Evolutionary conservation across 2,329 filamentous ascomycete species (phyloP), one percentile per base, ranked within the genome.

Genomic region (Proliferodiscus dingleyae): DNA sequence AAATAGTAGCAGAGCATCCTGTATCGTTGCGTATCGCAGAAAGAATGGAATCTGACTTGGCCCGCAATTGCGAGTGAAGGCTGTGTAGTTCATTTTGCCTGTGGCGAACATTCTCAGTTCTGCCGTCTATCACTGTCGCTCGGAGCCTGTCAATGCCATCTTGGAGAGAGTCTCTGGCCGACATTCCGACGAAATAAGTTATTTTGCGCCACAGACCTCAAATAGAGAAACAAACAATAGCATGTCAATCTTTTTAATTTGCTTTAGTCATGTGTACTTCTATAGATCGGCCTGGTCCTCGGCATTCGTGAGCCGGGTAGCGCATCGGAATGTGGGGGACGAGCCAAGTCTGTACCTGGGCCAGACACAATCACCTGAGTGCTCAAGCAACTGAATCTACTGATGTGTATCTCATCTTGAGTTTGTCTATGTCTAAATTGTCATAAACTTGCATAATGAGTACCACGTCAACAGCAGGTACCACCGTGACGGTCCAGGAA

Each of bases 101-200:
- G 47, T 71, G 72, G 46, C 66, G 66, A n/a, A 69, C 52, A 48
- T 71, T 75, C 37, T 67, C 62, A 9, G 66, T 64, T 39, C 71
- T 66, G 21, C 68, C 67, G 40, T 74, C 70, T 8, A 70, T 66
- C 9, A 69, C 66, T 7, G 71, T 22, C 52, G 53, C 41, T 56
- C 57, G 32, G 65, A 67, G 43, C 46, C 43, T 23, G 49, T 57
- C 15, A 37, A 46, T 21, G 33, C 38, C 38, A 45, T 50, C 11
- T 6, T 42, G 16, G 21, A 16, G 16, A 36, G 32, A 34, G 10
- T 34, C 15, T 16, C 10, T 34, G 10, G 32, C 1, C 32, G 32
- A 19, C 15, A 13, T 34, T 10, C 7, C 26, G 26, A 7, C 13
- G 26, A 18, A 19, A 18, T 34, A 34, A 16, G 10, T 9, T 19